Conservation (phyloP, 2,329 filamentous ascomycete species). For the Neurospora sp. region DNA sequence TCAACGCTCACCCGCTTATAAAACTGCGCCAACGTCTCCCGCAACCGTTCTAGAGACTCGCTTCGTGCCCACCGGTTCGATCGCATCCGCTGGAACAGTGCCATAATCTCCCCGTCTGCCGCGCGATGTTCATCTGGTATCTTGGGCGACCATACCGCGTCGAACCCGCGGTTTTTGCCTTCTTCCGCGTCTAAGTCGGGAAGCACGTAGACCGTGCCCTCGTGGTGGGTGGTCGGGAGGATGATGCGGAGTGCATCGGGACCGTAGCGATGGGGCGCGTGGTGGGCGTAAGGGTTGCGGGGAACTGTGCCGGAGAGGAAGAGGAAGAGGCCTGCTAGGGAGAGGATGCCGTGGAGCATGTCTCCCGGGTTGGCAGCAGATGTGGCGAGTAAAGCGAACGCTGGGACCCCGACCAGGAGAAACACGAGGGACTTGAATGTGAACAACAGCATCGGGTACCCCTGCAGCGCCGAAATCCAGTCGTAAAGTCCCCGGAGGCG, state of each 20-base stretch:
- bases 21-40: not conserved
- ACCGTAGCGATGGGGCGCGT: not conserved
- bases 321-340: not conserved
- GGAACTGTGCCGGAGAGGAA: not conserved
- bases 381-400: not conserved
- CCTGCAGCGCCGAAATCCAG: not conserved
- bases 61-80: not conserved
- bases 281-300: not conserved
- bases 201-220: not conserved
- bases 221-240: not conserved
- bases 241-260: not conserved
- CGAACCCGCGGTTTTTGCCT: not conserved
- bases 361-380: not conserved
- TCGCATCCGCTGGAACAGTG: not conserved
- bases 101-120: not conserved
- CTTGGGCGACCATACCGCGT: not conserved
- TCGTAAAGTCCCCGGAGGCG: not conserved
- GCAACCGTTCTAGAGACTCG: not conserved
- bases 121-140: not conserved
- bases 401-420: not conserved
- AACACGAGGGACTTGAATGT: not conserved
- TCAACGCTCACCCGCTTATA: not conserved
- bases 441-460: not conserved
- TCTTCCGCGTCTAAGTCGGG: not conserved
- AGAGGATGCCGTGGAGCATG: not conserved